Evolutionary conservation across 495 filamentous ascomycete species (phyloP), one percentile per base, ranked within the genome.

Genomic region (Clohesyomyces aquaticus): DNA sequence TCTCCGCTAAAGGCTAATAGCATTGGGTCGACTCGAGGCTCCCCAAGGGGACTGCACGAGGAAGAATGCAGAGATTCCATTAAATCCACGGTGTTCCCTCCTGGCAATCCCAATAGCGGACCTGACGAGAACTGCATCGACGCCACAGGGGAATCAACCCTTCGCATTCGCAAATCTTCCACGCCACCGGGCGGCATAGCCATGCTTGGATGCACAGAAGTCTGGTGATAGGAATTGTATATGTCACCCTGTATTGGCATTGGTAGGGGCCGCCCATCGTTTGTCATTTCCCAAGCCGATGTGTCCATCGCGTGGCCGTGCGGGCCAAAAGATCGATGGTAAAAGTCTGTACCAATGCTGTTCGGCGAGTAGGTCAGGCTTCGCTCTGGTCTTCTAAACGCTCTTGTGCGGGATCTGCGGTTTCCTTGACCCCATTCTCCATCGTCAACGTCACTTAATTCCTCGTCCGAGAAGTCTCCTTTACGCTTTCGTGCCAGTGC

Each of bases 151-250:
- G 61, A 56, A 29, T 71, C 63, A 25, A 65, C 59, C 27, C 54
- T 62, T 35, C 41, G 62, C 22, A 68, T 46, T 26, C 62, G 26
- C 29, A 71, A 3, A 25, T 73, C 68, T n/a, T 73, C 68, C 47
- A 66, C 59, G 3, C 61, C 45, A 10, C 41, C 43, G 10, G 67
- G 54, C n/a, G 11, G 51, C 54, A 66, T 58, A 11, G 21, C 50
- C 63, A 70, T 63, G 26, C 29, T 63, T 28, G 57, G 63, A 35
- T 70, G 51, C 6, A 63, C 43, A 11, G 48, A 4, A 6, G 41
- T 51, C 23, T 87, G 86, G 66, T 88, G 86, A 75, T 89, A 91
- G 51, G 87, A 82, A 41, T 80, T 77, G 19, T 77, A 73, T 25
- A 74, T 77, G 63, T 78, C 83, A 61, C 57, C 75, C 61, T 72